phyloP scores from a whole-genome alignment of 2,329 filamentous ascomycete species.

The Malbranchea zuffiana region DNA sequence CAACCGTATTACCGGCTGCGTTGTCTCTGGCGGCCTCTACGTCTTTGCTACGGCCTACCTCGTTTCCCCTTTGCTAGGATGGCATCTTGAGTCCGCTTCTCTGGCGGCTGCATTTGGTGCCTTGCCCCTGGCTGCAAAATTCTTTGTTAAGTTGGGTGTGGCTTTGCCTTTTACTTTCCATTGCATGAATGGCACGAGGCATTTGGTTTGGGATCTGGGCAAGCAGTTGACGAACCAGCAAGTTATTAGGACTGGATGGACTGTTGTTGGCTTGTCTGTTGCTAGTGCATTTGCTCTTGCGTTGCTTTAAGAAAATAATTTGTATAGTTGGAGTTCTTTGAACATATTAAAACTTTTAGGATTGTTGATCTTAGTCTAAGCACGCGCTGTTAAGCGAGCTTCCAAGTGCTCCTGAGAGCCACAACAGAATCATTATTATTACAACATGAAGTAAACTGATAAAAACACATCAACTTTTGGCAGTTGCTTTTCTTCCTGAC shows the following conservation, averaged over 20 bases:
- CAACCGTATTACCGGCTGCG: constrained; percentile 73
- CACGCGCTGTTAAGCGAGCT: no score
- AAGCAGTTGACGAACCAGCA: constrained; percentile 51
- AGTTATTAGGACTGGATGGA: constrained; percentile 56
- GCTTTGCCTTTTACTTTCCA: constrained; percentile 60
- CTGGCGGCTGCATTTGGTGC: constrained; percentile 55
- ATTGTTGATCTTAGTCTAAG: no score
- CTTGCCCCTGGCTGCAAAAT: constrained; percentile 49
- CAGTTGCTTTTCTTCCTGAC: no score
- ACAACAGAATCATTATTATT: no score
- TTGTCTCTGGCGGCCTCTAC: constrained; percentile 65
- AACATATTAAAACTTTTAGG: constrained; percentile 13
- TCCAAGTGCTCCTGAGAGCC: no score
- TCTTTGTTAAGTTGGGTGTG: constrained; percentile 47
- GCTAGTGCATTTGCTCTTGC: constrained; percentile 40
- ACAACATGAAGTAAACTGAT: no score
- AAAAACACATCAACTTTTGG: no score
- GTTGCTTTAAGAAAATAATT: constrained; percentile 26
- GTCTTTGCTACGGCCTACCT: constrained; percentile 72
- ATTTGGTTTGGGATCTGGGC: constrained; percentile 60
- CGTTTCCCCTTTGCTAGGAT: constrained; percentile 61
- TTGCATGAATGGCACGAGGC: constrained; percentile 56
- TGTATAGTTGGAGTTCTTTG: constrained; percentile 8
- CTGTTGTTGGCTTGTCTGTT: constrained; percentile 47
- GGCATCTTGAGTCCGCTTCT: constrained; percentile 54